Percentiles rank a stretch among this genome's conserved stretches.
Conservation (phyloP, 75 land plant genomes). For the Pinus taeda region DNA sequence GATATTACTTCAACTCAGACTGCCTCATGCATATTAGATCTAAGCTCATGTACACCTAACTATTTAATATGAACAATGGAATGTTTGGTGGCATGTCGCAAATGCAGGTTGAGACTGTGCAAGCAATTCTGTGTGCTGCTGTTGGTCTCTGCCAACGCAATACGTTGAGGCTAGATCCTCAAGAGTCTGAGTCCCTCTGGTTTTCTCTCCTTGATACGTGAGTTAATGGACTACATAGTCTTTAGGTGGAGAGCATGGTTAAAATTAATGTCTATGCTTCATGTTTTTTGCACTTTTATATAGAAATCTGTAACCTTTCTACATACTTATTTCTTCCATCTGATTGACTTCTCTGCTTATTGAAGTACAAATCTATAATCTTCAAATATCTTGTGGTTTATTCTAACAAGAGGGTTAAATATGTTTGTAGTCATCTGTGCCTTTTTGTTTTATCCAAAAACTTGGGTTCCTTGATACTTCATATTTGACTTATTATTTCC, state of each 20-base stretch:
- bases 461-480: background rate
- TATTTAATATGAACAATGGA: background rate
- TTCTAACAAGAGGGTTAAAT: background rate
- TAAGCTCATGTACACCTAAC: background rate
- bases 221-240: slow-evolving; percentile 5
- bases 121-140: slow-evolving; percentile 53
- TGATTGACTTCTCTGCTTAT: background rate
- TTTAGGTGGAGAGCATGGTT: background rate
- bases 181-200: slow-evolving; percentile 89
- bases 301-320: background rate
- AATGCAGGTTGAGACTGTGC: slow-evolving; percentile 55
- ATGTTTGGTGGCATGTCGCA: background rate
- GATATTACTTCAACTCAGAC: background rate
- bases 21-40: background rate
- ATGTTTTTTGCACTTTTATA: background rate
- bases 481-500: background rate
- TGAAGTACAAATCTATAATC: background rate
- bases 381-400: slow-evolving; percentile 1
- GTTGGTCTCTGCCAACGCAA: slow-evolving; percentile 89
- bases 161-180: slow-evolving; percentile 72
- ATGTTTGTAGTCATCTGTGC: background rate
- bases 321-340: background rate
- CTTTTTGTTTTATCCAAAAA: background rate
- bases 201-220: slow-evolving; percentile 87
- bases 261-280: background rate